phyloP scores from a whole-genome alignment of 495 filamentous ascomycete species.

The Aspergillus olivimuriae region DNA sequence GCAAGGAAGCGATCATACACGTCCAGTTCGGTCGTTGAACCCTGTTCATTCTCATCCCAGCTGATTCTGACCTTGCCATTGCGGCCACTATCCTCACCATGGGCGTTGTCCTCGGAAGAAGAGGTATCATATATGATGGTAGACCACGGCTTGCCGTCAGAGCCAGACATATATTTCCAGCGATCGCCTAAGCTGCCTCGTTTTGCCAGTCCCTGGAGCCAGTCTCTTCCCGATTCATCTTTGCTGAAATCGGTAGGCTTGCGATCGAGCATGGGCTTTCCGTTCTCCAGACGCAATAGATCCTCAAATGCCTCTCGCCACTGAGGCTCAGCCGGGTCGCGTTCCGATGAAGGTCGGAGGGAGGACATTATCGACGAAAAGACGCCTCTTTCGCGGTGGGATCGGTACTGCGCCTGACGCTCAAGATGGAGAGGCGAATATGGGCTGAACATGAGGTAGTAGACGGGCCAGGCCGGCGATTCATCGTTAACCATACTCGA shows the following conservation, averaged over 20 bases:
- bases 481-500: constrained; percentile 26
- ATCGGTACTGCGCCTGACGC: constrained; percentile 23
- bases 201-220: constrained; percentile 31
- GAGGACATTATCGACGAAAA: constrained; percentile 36
- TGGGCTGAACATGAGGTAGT: constrained; percentile 37
- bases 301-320: constrained; percentile 55
- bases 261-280: constrained; percentile 38
- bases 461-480: constrained; percentile 32
- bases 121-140: constrained; percentile 21
- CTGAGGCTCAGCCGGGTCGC: constrained; percentile 29
- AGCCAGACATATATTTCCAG: constrained; percentile 26
- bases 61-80: neutral
- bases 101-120: constrained; percentile 7
- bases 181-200: constrained; percentile 35
- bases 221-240: constrained; percentile 26
- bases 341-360: constrained; percentile 20
- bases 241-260: constrained; percentile 15
- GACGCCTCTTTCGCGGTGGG: constrained; percentile 23
- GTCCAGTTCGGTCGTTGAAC: constrained; percentile 33
- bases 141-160: constrained; percentile 17
- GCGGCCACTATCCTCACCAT: constrained; percentile 3
- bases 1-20: constrained; percentile 41
- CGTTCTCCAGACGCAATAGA: constrained; percentile 43
- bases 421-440: constrained; percentile 50
- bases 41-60: constrained; percentile 8